Evolutionary conservation across 768 basidiomycete genomes (phyloP), one percentile per base, ranked within the genome.

Genomic region (Nidularia pulvinata): DNA sequence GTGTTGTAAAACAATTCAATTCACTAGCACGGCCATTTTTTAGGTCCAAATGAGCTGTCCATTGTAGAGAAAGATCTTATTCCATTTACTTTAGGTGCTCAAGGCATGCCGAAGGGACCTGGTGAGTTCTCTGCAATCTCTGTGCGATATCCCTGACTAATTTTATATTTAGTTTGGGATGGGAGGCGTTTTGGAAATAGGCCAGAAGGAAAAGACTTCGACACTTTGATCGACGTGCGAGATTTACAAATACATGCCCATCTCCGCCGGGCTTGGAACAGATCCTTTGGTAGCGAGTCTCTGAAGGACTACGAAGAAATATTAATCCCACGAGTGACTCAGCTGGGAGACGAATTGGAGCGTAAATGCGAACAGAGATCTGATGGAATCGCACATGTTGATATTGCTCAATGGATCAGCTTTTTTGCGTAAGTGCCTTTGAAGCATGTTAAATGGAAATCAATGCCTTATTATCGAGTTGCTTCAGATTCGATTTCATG

Each of bases 11-110:
- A 33, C 39, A 34, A 32, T 39, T 55, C 6, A 25, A 14, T 3
- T 46, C 48, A 14, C 49, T 22, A 48, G 35, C 46, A 37, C 46
- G n/a, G n/a, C n/a, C n/a, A n/a, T n/a, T n/a, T 6, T 42, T 16
- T 47, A 79, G 77, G 77, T n/a, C 79, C 77, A 9, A 80, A 79
- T 57, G 77, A 78, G 51, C 58, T 80, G 1, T 77, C 75, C 1
- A 69, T 79, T 19, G 56, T 58, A 30, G 71, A 74, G n/a, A 57
- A 62, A 2, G 63, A 65, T 3, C 59, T 67, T 1, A 59, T 80
- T 14, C 59, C 64, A 1, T 54, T 65, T 0, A 60, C 78, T 5
- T 49, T 76, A 16, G 77, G 77, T 7, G 49, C 59, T 2, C 57
- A 61, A 11, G 76, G 79, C 1, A 65, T 80, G 57, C 73, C 72